These are phyloP conservation scores for Mycena albidolilacea DNA, from an alignment of 768 basidiomycete genomes.

Conservation along the genomic window DNA sequence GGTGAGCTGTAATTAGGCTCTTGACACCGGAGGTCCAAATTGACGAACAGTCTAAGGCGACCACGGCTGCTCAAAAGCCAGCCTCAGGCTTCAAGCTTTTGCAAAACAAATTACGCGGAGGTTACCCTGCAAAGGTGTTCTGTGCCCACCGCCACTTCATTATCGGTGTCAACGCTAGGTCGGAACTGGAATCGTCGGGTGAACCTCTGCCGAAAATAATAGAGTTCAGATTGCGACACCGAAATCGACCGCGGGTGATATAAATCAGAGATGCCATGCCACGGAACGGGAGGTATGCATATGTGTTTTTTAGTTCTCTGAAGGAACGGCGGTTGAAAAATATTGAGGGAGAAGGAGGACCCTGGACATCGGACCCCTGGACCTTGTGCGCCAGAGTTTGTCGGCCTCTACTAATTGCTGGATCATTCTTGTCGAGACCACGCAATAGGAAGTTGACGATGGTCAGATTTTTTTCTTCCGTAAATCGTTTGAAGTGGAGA, in stretches of 20 bases:
- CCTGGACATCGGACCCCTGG: not conserved
- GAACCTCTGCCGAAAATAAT: not conserved
- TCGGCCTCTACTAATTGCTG: not conserved
- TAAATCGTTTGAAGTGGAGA: constrained; percentile 96
- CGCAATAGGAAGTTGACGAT: constrained; percentile 97
- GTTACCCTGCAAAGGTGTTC: not conserved
- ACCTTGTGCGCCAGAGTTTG: not conserved
- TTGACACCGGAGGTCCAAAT: not conserved
- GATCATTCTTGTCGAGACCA: constrained; percentile 74
- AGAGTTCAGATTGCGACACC: not conserved
- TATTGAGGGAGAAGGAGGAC: not conserved
- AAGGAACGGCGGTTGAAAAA: not conserved
- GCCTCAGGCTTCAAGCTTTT: not conserved
- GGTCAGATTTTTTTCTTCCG: constrained; percentile 98
- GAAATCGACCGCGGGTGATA: not conserved
- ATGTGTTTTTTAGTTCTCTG: not conserved
- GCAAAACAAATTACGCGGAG: not conserved
- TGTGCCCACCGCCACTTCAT: constrained; percentile 17
- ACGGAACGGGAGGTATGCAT: not conserved
- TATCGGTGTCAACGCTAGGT: constrained; percentile 4
- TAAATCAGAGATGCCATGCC: not conserved
- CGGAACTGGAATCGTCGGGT: not conserved
- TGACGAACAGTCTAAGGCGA: not conserved
- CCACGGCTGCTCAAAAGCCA: not conserved
- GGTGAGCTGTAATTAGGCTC: not conserved